These are phyloP conservation scores for maize (Zea mays) DNA, from an alignment of 176 grass and related monocot genomes.

Conservation along the genomic window Zm-B73-REFERENCE-NAM-5.0 NC_050096.1:53739501-53740000, in stretches of 20 bases:
- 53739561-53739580: too few species aligned
- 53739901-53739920: neutral
- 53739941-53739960: too few species aligned
- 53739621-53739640: neutral
- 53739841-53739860: conserved; percentile 32
- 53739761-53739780: conserved; percentile 20
- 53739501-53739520: too few species aligned
- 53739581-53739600: too few species aligned
- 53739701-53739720: conserved; percentile 4
- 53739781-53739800: conserved; percentile 37
- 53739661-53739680: conserved; percentile 31
- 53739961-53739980: neutral
- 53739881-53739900: neutral
- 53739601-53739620: neutral
- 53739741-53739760: conserved; percentile 23
- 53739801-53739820: neutral
- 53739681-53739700: conserved; percentile 38
- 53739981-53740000: neutral
- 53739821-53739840: conserved; percentile 35
- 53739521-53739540: too few species aligned
- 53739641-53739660: neutral
- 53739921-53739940: too few species aligned
- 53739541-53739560: too few species aligned
- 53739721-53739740: conserved; percentile 12
- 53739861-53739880: conserved; percentile 12